A percentile compares a stretch with the other conserved stretches of the same genome.
Conservation (phyloP, 345 rosid genomes). For the Mallotus nudiflorus region DNA sequence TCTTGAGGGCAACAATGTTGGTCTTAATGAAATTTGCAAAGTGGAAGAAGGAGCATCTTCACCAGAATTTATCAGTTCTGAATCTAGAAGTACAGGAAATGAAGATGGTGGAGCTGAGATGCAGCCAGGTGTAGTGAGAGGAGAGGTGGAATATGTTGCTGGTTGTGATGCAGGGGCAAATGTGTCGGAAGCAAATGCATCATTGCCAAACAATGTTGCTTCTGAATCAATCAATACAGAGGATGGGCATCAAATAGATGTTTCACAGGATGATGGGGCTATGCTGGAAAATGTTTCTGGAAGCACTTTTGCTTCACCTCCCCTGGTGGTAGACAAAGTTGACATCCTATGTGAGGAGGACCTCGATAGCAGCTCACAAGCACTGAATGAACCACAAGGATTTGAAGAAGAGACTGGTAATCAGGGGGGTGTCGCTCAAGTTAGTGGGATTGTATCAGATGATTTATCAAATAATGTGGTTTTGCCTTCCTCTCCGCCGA, state of each 20-base stretch:
- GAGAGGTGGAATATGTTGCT: background rate
- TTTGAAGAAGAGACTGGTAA: conserved; percentile 9
- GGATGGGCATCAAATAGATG: conserved; percentile 14
- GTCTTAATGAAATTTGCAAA: background rate
- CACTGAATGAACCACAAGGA: background rate
- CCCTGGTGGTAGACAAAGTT: too few species aligned
- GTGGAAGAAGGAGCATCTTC: conserved; percentile 1
- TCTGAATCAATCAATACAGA: conserved; percentile 15
- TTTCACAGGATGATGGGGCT: conserved; percentile 9
- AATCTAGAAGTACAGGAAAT: conserved; percentile 6
- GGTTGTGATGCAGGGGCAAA: background rate
- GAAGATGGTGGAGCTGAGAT: conserved; percentile 1
- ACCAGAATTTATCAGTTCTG: background rate
- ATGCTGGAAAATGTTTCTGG: too few species aligned
- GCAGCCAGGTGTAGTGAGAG: background rate
- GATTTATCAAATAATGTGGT: conserved; percentile 14
- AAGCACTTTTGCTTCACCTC: too few species aligned
- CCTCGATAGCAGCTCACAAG: too few species aligned
- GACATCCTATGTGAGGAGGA: too few species aligned
- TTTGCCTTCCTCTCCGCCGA: conserved; percentile 19
- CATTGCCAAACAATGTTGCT: conserved; percentile 13
- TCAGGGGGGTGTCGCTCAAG: conserved; percentile 13
- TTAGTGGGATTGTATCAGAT: conserved; percentile 24
- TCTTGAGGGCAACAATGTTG: conserved; percentile 9
- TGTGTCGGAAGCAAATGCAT: conserved; percentile 2